A percentile compares a stretch with the other conserved stretches of the same genome.
Evolutionary conservation across 139 green algal species (phyloP).

Genomic region (Chlorella sp.): DNA sequence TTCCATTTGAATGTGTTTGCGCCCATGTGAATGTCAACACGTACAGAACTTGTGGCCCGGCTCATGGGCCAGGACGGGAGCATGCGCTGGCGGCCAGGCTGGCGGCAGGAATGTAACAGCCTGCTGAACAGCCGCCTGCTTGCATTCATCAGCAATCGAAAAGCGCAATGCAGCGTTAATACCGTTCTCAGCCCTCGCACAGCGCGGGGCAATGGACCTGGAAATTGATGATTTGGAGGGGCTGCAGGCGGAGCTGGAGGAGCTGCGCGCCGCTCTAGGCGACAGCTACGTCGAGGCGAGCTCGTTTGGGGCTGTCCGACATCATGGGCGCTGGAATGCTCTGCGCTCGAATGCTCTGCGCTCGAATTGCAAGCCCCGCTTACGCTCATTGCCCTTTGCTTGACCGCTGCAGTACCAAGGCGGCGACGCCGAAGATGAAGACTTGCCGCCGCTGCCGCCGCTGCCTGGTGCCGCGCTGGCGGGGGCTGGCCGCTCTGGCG

Average conservation of each 20-base stretch:
- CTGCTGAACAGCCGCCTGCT: neutral
- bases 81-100: neutral
- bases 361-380: too few species aligned
- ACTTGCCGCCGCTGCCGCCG: neutral
- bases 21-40: neutral
- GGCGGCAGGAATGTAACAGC: neutral
- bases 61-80: neutral
- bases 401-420: neutral
- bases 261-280: neutral
- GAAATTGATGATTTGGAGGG: constrained; percentile 20
- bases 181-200: too few species aligned
- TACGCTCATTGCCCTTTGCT: neutral
- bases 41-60: neutral
- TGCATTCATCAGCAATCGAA: neutral
- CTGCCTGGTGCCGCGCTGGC: neutral
- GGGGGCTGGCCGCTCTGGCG: neutral
- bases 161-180: too few species aligned
- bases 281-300: neutral
- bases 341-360: neutral
- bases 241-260: constrained; percentile 1
- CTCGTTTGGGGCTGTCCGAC: too few species aligned
- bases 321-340: neutral
- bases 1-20: neutral
- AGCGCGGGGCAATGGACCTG: neutral
- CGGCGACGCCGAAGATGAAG: neutral